phyloP scores from a whole-genome alignment of 176 grass and related monocot genomes.

The Paspalum vaginatum region DNA sequence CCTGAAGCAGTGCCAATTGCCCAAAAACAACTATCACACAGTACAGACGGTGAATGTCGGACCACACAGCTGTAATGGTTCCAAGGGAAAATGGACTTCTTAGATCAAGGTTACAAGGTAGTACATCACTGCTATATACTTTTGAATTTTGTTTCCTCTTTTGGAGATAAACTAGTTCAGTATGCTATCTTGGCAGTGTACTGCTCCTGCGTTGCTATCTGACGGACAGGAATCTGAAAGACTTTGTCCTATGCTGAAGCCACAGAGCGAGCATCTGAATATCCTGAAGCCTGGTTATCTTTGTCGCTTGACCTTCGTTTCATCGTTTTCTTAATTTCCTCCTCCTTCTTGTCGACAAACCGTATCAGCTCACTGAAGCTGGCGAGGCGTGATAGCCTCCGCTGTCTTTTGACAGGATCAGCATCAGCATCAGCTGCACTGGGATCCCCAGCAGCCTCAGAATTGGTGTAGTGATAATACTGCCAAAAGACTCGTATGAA shows the following conservation, averaged over 20 bases:
- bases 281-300: slow-evolving; percentile 47
- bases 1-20: not conserved
- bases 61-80: not conserved
- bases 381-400: slow-evolving; percentile 29
- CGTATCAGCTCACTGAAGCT: slow-evolving; percentile 68
- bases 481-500: slow-evolving; percentile 58
- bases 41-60: not conserved
- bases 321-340: slow-evolving; percentile 39
- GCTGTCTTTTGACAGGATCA: not conserved
- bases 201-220: slow-evolving; percentile 10
- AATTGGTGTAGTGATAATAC: slow-evolving; percentile 47
- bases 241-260: slow-evolving; percentile 22
- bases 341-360: slow-evolving; percentile 75
- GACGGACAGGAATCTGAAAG: not conserved
- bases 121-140: no score
- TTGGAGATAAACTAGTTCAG: not conserved
- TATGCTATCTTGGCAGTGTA: not conserved
- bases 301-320: slow-evolving; percentile 61
- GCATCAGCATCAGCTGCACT: not conserved
- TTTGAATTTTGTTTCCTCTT: no score
- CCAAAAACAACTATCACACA: not conserved
- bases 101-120: no score
- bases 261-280: slow-evolving; percentile 6
- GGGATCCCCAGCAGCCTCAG: slow-evolving; percentile 10
- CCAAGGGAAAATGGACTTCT: no score